These are phyloP conservation scores for Pestalotiopsis sp. DNA, from an alignment of 2,329 filamentous ascomycete species.

Conservation along the genomic window DNA sequence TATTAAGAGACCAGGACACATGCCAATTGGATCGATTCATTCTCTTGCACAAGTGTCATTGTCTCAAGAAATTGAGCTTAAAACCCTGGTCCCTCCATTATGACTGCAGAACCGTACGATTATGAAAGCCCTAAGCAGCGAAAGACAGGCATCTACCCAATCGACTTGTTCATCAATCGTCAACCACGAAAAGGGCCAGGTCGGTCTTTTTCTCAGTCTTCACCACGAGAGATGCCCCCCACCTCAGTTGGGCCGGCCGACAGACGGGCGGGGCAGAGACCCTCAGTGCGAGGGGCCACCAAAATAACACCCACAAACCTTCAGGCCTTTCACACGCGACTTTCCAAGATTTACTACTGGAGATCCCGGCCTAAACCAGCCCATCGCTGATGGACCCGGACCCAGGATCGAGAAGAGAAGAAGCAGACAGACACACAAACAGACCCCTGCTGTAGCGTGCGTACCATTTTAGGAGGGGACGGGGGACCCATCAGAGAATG, in stretches of 20 bases:
- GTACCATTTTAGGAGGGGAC: background rate
- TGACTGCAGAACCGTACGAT: background rate
- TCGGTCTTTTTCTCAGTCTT: no score
- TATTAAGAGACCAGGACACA: background rate
- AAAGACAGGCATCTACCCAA: background rate
- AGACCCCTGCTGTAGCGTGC: background rate
- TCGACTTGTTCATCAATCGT: background rate
- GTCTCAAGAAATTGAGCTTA: background rate
- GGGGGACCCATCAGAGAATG: background rate
- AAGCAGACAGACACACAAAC: background rate
- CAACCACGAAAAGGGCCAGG: no score
- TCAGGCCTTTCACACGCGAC: background rate
- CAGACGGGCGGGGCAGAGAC: no score
- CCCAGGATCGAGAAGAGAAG: background rate
- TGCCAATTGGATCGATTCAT: background rate
- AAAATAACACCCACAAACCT: background rate
- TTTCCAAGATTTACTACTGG: background rate
- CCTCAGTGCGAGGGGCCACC: no score
- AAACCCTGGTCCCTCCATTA: background rate
- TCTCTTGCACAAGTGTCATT: background rate
- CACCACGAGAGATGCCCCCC: no score
- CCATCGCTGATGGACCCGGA: background rate
- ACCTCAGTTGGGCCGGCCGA: no score
- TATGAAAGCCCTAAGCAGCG: background rate
- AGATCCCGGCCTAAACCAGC: background rate